Conservation (phyloP, 2,329 filamentous ascomycete genomes). For the Claviceps maximensis region DNA sequence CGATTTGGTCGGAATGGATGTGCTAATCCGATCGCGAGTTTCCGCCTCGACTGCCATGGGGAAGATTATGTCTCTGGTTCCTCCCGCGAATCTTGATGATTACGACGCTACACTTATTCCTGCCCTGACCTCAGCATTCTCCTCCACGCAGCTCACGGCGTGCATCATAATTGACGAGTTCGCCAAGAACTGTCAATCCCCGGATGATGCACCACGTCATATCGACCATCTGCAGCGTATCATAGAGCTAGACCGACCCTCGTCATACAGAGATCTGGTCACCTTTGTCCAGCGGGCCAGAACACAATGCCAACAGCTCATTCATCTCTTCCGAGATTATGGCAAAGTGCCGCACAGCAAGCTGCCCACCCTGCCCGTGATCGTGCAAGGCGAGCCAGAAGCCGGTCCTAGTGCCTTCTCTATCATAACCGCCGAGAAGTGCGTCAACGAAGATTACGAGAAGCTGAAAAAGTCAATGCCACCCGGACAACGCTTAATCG, state of each 20-base stretch:
- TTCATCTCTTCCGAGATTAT: constrained; percentile 85
- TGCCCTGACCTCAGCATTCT: constrained; percentile 57
- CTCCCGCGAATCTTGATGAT: constrained; percentile 44
- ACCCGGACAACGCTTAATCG: constrained; percentile 75
- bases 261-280: constrained; percentile 78
- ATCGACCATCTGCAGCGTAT: constrained; percentile 56
- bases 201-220: constrained; percentile 37
- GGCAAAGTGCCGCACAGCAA: constrained; percentile 65
- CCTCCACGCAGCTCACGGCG: constrained; percentile 74
- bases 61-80: constrained; percentile 65
- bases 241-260: constrained; percentile 68
- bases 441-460: constrained; percentile 75
- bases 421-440: constrained; percentile 74
- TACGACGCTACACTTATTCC: constrained; percentile 55
- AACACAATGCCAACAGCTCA: constrained; percentile 78
- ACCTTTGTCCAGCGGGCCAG: constrained; percentile 81
- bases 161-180: constrained; percentile 83
- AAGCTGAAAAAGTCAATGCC: constrained; percentile 79
- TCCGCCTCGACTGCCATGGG: constrained; percentile 78
- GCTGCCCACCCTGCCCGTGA: constrained; percentile 69
- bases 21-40: constrained; percentile 79
- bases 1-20: constrained; percentile 82
- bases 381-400: constrained; percentile 86
- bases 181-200: constrained; percentile 43
- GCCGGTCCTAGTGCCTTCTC: constrained; percentile 91